A percentile compares a stretch with the other conserved stretches of the same genome.
Evolutionary conservation across 2,329 filamentous ascomycete genomes (phyloP).

Genomic region (Nigrospora osmanthi): DNA sequence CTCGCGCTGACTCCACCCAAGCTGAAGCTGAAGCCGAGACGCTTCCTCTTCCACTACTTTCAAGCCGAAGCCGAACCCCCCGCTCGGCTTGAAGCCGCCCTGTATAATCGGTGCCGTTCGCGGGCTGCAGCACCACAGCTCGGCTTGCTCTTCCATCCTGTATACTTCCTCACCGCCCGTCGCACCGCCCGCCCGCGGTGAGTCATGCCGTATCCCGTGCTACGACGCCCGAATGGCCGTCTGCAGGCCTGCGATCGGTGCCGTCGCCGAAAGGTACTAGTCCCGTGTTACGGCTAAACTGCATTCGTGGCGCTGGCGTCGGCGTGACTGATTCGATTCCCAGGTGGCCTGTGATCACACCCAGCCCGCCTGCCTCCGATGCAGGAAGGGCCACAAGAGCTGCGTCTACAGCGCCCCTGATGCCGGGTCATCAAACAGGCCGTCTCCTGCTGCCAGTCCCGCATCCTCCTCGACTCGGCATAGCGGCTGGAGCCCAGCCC

Average conservation of each 20-base stretch:
- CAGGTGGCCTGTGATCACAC: slow-evolving; percentile 34
- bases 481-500: slow-evolving; percentile 7
- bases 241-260: slow-evolving; percentile 6
- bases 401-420: slow-evolving; percentile 26
- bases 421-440: not conserved
- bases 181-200: not conserved
- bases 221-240: slow-evolving; percentile 4
- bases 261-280: slow-evolving; percentile 4
- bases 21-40: not conserved
- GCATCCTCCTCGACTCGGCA: slow-evolving; percentile 2
- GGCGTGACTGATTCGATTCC: not conserved
- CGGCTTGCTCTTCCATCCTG: not conserved
- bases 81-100: not conserved
- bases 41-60: no score
- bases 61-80: not conserved
- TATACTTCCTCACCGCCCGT: not conserved
- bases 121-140: not conserved
- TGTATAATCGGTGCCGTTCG: no score
- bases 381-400: slow-evolving; percentile 22
- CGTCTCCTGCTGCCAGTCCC: not conserved
- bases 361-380: slow-evolving; percentile 30
- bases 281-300: not conserved
- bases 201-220: not conserved
- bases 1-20: not conserved
- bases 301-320: not conserved